Evolutionary conservation across 2,329 filamentous ascomycete genomes (phyloP).

Genomic region (Fusarium sp.): DNA sequence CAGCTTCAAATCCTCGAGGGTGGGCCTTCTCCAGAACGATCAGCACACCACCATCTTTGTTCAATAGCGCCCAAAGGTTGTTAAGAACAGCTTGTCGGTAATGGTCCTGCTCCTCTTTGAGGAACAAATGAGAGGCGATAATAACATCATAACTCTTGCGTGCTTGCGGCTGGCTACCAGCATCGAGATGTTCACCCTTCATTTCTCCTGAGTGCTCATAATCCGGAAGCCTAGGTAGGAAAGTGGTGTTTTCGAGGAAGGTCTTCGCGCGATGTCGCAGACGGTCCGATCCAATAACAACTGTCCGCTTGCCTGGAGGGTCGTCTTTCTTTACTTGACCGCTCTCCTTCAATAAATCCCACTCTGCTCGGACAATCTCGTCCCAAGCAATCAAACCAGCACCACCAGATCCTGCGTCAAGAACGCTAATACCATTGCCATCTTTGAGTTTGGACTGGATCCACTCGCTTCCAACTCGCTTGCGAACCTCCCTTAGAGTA

Average conservation of each 20-base stretch:
- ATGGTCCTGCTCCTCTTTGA: slow-evolving; percentile 80
- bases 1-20: slow-evolving; percentile 90
- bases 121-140: slow-evolving; percentile 86
- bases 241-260: slow-evolving; percentile 89
- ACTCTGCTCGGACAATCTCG: slow-evolving; percentile 84
- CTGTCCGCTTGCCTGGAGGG: slow-evolving; percentile 80
- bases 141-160: slow-evolving; percentile 91
- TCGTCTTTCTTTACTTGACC: slow-evolving; percentile 57
- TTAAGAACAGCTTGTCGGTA: slow-evolving; percentile 83
- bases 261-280: slow-evolving; percentile 81
- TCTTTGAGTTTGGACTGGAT: slow-evolving; percentile 72
- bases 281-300: slow-evolving; percentile 80
- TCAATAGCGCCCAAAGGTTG: slow-evolving; percentile 90
- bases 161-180: slow-evolving; percentile 64
- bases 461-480: slow-evolving; percentile 79
- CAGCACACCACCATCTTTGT: slow-evolving; percentile 86
- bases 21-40: slow-evolving; percentile 92
- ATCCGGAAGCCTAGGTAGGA: slow-evolving; percentile 91
- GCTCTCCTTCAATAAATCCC: slow-evolving; percentile 74
- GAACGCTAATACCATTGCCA: slow-evolving; percentile 69
- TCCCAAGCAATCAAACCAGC: slow-evolving; percentile 81
- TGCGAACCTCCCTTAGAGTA: slow-evolving; percentile 78
- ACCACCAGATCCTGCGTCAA: slow-evolving; percentile 82
- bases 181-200: slow-evolving; percentile 70
- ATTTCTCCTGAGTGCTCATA: slow-evolving; percentile 76